Conservation (phyloP, 768 basidiomycete genomes). For the Mrakia hoshinonis region DNA sequence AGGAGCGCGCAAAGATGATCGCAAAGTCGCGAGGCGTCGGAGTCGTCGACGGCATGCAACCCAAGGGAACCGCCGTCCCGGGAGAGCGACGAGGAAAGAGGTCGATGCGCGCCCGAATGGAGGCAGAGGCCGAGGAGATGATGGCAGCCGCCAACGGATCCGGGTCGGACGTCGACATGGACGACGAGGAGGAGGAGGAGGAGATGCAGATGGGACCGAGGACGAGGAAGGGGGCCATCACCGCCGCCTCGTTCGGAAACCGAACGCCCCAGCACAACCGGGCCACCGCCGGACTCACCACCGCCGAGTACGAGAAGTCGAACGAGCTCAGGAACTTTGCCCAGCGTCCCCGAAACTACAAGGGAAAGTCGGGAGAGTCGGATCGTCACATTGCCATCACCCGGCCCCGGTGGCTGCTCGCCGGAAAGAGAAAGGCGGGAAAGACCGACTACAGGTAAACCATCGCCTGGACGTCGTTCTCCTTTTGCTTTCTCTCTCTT, state of each 20-base stretch:
- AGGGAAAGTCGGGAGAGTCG: slow-evolving; percentile 73
- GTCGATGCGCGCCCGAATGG: slow-evolving; percentile 58
- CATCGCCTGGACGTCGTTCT: not conserved
- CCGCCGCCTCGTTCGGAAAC: slow-evolving; percentile 33
- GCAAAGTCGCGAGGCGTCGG: slow-evolving; percentile 54
- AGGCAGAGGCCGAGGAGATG: slow-evolving; percentile 48
- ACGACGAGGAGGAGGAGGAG: slow-evolving; percentile 23
- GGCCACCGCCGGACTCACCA: slow-evolving; percentile 67
- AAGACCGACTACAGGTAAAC: slow-evolving; percentile 40
- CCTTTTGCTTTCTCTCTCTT: not conserved
- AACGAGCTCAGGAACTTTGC: slow-evolving; percentile 73
- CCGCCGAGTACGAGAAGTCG: slow-evolving; percentile 71
- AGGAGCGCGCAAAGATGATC: slow-evolving; percentile 76
- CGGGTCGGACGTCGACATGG: slow-evolving; percentile 29
- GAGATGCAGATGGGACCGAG: slow-evolving; percentile 43
- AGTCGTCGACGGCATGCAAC: slow-evolving; percentile 23
- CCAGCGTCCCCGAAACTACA: slow-evolving; percentile 73
- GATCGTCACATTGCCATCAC: slow-evolving; percentile 42
- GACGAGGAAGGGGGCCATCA: slow-evolving; percentile 55
- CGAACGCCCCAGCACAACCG: slow-evolving; percentile 63
- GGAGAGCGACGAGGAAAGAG: slow-evolving; percentile 34
- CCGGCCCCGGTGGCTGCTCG: slow-evolving; percentile 35
- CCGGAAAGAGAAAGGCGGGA: slow-evolving; percentile 38
- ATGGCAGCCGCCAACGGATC: slow-evolving; percentile 30
- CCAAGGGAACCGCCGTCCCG: slow-evolving; percentile 21